These are phyloP conservation scores for Apophysomyces trapeziformis DNA, from an alignment of 371 early-diverging fungal species.

Conservation along the genomic window DNA sequence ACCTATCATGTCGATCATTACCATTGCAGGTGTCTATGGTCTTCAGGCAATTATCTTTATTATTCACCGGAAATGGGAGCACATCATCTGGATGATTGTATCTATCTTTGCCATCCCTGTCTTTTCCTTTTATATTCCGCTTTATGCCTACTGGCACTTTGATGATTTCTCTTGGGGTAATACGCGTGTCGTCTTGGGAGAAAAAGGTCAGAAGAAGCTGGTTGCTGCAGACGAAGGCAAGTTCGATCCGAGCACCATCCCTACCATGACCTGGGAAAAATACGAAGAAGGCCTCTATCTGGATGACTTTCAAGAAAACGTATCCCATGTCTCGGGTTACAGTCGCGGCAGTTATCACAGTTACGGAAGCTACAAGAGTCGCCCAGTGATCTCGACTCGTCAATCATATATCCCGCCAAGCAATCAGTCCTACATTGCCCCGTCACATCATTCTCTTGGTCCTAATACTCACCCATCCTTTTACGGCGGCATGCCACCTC, in stretches of 20 bases:
- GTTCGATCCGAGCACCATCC: slow-evolving; percentile 48
- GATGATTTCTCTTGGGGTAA: slow-evolving; percentile 98
- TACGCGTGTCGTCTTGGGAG: slow-evolving; percentile 85
- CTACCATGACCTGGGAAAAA: slow-evolving; percentile 81
- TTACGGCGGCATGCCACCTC: background rate
- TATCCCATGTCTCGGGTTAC: slow-evolving; percentile 29
- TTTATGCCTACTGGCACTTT: slow-evolving; percentile 94
- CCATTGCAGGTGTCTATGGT: slow-evolving; percentile 78
- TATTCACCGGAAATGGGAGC: slow-evolving; percentile 82
- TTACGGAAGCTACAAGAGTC: slow-evolving; percentile 29
- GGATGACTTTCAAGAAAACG: slow-evolving; percentile 23
- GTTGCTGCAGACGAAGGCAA: slow-evolving; percentile 46
- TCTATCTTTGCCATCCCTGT: slow-evolving; percentile 84
- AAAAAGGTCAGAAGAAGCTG: slow-evolving; percentile 69
- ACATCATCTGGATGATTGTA: slow-evolving; percentile 95
- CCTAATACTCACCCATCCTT: background rate
- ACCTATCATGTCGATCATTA: slow-evolving; percentile 59
- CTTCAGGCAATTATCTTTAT: slow-evolving; percentile 84
- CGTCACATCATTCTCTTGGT: background rate
- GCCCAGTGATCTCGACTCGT: background rate
- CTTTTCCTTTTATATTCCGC: slow-evolving; percentile 76
- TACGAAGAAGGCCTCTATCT: slow-evolving; percentile 57
- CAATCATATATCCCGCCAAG: slow-evolving; percentile 12
- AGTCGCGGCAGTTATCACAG: slow-evolving; percentile 44
- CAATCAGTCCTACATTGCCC: slow-evolving; percentile 4